Evolutionary conservation across 2,329 filamentous ascomycete genomes (phyloP).

Genomic region (Apiospora marii): DNA sequence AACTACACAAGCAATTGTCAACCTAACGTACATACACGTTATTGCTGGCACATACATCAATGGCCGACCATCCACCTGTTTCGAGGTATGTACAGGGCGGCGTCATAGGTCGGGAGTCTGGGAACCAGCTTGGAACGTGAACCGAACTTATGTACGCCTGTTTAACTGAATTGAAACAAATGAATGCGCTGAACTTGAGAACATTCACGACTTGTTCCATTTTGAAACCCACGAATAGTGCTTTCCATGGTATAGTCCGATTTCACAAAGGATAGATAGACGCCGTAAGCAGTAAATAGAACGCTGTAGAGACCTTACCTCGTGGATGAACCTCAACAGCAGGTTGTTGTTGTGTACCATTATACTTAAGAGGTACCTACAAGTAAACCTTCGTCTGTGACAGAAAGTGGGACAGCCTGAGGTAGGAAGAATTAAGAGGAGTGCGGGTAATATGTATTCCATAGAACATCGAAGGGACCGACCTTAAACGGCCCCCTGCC

Average conservation of each 20-base stretch:
- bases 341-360: no score
- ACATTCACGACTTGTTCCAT: no score
- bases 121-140: neutral
- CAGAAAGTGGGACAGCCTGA: slow-evolving; percentile 7
- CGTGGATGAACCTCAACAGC: neutral
- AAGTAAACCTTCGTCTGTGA: neutral
- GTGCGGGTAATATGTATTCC: neutral
- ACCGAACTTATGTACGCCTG: neutral
- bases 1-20: neutral
- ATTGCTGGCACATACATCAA: neutral
- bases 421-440: neutral
- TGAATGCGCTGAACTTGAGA: no score
- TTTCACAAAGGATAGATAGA: no score
- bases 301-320: neutral
- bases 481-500: neutral
- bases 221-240: no score
- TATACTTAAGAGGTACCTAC: no score
- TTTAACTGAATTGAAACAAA: neutral
- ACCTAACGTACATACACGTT: neutral
- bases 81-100: neutral
- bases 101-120: neutral
- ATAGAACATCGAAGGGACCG: neutral
- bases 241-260: no score
- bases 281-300: no score
- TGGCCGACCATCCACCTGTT: neutral